Conservation (phyloP, 208 protist genomes). For the Endotrypanum monterogeii region DNA sequence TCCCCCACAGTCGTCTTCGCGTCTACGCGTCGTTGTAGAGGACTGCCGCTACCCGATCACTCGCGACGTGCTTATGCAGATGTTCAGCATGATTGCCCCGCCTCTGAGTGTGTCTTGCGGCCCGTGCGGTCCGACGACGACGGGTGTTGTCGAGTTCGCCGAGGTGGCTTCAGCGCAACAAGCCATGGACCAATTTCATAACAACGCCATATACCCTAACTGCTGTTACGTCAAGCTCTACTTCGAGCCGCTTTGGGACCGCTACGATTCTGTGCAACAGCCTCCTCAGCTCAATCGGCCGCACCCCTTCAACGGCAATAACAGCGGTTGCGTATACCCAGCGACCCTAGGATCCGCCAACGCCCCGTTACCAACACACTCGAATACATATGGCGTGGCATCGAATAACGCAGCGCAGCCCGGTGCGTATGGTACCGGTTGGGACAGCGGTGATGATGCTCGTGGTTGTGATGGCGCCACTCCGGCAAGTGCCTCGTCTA, state of each 20-base stretch:
- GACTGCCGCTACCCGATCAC: constrained; percentile 87
- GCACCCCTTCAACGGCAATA: background rate
- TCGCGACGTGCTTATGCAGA: constrained; percentile 67
- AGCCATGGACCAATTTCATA: constrained; percentile 70
- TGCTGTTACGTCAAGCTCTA: constrained; percentile 80
- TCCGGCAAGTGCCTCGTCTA: background rate
- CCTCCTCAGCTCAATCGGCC: background rate
- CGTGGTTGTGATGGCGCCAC: background rate
- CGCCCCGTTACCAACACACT: background rate
- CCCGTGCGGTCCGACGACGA: constrained; percentile 61
- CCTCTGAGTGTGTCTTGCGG: constrained; percentile 68
- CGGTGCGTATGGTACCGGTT: background rate
- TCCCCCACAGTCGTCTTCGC: constrained; percentile 19
- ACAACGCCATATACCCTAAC: constrained; percentile 82
- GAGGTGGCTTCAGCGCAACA: constrained; percentile 56
- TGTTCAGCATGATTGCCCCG: constrained; percentile 79
- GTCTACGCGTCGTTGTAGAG: constrained; percentile 78
- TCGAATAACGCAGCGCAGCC: background rate
- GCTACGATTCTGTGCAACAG: constrained; percentile 1
- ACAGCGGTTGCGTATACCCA: constrained; percentile 15
- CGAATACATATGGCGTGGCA: background rate
- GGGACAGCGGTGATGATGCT: background rate
- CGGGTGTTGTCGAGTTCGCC: constrained; percentile 72
- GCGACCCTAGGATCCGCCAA: background rate
- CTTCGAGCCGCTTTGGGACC: constrained; percentile 41